Evolutionary conservation across 1,139 yeast species (phyloP), one percentile per base, ranked within the genome.

Genomic region (Geotrichum reessii): DNA sequence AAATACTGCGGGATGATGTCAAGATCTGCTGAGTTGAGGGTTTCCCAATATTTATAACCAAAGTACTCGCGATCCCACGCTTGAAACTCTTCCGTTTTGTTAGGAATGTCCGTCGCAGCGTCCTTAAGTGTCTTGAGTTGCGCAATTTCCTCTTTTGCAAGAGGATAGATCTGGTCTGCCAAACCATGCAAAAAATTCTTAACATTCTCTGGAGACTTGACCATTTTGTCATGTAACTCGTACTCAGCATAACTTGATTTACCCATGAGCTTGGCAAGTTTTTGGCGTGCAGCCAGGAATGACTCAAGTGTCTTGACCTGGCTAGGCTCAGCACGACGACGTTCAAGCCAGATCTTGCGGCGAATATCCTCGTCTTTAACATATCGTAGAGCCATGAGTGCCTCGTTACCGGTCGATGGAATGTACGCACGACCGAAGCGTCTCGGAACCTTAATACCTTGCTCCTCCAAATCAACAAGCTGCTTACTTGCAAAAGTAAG

Each of bases 11-110:
- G 63, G 28, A 74, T 58, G 33, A 65, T 57, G 57, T 65, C 40
- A 14, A 53, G 50, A 8, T 55, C 69, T 4, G 61, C 52, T 1
- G 69, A 59, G 17, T 37, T 62, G 58, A 47, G 62, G 54, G 57
- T 61, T 62, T 56, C 64, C 59, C 46, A 58, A 53, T 73, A 73
- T 57, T 73, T 67, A 14, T 82, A 70, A 2, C 81, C 71, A 60
- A 86, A 79, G 69, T 81, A 92, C 64, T 91, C 97, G 61, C 96
- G 79, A 71, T 93, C 99, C 99, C 99, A 93, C 1, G 96, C 96
- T 63, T 84, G 81, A 44, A 90, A 59, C 25, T 53, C 62, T 25
- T 55, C 54, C 6, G 61, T 56, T 22, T 60, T 56, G 22, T 58
- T 77, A 19, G 74, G 58, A 12, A 60, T 71, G 19, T 72, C 71